Evolutionary conservation across 805 yeast species (phyloP).

Genomic region (Saccharomyces mikatae): DNA sequence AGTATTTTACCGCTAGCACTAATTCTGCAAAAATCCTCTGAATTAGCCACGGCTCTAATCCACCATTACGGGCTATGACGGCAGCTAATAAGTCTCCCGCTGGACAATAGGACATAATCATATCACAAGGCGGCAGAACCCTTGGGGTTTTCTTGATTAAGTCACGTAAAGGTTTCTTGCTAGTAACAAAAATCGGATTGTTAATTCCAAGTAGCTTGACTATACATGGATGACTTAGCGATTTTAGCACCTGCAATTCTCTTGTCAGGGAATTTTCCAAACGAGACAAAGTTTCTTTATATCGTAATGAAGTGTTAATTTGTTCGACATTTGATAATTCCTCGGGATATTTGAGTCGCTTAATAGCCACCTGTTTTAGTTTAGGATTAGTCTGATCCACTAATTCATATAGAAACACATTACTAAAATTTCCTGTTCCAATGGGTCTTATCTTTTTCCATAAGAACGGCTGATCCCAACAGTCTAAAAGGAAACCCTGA

Average conservation of each 20-base stretch:
- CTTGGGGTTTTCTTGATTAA: conserved; percentile 26
- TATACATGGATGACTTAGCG: conserved; percentile 60
- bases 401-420: conserved; percentile 44
- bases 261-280: conserved; percentile 59
- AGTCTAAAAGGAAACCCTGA: conserved; percentile 14
- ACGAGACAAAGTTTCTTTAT: conserved; percentile 39
- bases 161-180: conserved; percentile 22
- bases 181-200: conserved; percentile 18
- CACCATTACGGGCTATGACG: conserved; percentile 34
- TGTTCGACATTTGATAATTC: conserved; percentile 17
- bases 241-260: conserved; percentile 59
- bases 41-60: conserved; percentile 42
- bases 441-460: conserved; percentile 38
- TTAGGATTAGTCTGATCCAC: conserved; percentile 12
- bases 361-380: conserved; percentile 52
- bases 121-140: conserved; percentile 30
- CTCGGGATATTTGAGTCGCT: conserved; percentile 43
- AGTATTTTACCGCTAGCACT: conserved; percentile 57
- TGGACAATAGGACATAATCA: conserved; percentile 65
- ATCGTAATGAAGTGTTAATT: conserved; percentile 25
- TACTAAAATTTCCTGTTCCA: conserved; percentile 65
- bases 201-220: conserved; percentile 49
- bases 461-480: conserved; percentile 9
- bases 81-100: conserved; percentile 84
- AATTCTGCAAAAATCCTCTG: conserved; percentile 64